Percentiles rank a stretch among this genome's conserved stretches.
Evolutionary conservation across 192 early-diverging fungal genomes (phyloP).

Genomic region (Linnemannia hyalina): DNA sequence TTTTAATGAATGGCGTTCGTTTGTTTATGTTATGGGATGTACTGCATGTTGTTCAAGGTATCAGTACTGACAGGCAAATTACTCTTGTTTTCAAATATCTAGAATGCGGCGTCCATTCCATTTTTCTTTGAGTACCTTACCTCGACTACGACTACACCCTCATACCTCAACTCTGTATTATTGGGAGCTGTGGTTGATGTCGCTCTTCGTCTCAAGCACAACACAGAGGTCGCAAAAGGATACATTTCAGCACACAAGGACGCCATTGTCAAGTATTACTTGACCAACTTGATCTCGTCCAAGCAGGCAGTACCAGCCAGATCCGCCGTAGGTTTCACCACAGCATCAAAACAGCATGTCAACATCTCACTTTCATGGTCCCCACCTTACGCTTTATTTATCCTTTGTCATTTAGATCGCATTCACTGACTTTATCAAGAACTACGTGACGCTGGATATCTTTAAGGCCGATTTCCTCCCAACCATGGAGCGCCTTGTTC

Average conservation of each 20-base stretch:
- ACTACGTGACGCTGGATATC: slow-evolving; percentile 62
- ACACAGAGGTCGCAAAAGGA: slow-evolving; percentile 34
- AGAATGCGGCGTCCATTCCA: slow-evolving; percentile 64
- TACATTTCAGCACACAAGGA: slow-evolving; percentile 59
- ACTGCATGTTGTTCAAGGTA: background rate
- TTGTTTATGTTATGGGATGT: background rate
- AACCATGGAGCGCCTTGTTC: slow-evolving; percentile 78
- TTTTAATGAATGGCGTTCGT: background rate
- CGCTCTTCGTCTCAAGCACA: slow-evolving; percentile 64
- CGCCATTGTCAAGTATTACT: slow-evolving; percentile 69
- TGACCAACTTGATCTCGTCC: slow-evolving; percentile 67
- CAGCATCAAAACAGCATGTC: background rate
- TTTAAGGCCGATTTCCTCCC: slow-evolving; percentile 73
- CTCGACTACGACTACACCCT: slow-evolving; percentile 56
- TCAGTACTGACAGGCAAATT: slow-evolving; percentile 43
- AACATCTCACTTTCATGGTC: background rate
- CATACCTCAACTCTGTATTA: slow-evolving; percentile 66
- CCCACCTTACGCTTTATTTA: background rate
- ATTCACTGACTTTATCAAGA: slow-evolving; percentile 73
- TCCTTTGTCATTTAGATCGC: slow-evolving; percentile 51
- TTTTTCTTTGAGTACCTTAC: slow-evolving; percentile 65
- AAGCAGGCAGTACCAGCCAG: slow-evolving; percentile 62
- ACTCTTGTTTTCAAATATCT: slow-evolving; percentile 41
- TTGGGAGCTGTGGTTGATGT: slow-evolving; percentile 73
- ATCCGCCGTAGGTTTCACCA: slow-evolving; percentile 56